phyloP scores from a whole-genome alignment of 495 filamentous ascomycete species.

The Xylaria acuta region DNA sequence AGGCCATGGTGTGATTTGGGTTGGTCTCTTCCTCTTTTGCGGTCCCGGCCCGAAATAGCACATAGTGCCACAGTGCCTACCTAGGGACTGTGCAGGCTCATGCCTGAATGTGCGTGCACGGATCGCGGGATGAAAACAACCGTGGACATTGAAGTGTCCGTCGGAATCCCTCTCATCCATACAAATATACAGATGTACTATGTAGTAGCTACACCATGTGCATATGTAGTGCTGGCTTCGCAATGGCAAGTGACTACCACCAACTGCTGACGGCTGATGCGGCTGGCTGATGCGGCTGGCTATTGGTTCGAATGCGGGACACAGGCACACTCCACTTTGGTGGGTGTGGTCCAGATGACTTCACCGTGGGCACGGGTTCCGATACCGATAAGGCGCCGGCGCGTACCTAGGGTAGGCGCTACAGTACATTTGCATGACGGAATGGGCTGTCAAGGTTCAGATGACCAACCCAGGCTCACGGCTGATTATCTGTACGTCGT shows the following conservation, averaged over 20 bases:
- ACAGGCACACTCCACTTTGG: background rate
- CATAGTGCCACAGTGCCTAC: too few species aligned
- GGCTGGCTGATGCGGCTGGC: background rate
- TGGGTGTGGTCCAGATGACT: constrained; percentile 4
- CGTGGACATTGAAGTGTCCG: too few species aligned
- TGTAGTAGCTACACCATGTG: too few species aligned
- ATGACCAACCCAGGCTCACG: background rate
- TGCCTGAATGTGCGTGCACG: background rate
- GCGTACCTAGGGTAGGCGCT: background rate
- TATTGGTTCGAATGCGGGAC: background rate
- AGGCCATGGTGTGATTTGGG: constrained; percentile 23
- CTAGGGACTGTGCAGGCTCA: background rate
- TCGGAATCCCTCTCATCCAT: background rate
- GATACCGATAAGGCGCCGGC: constrained; percentile 9
- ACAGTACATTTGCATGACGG: background rate
- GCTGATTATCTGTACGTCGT: background rate
- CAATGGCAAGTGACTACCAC: background rate
- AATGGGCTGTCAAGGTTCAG: background rate
- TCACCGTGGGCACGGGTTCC: constrained; percentile 10
- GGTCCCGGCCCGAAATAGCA: background rate
- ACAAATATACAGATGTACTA: too few species aligned
- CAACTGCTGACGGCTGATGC: background rate
- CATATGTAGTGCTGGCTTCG: too few species aligned
- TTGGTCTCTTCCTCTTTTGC: background rate
- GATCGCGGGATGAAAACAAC: background rate